Conservation (phyloP, 345 rosid genomes). For the Rhodamnia rubescens region DNA sequence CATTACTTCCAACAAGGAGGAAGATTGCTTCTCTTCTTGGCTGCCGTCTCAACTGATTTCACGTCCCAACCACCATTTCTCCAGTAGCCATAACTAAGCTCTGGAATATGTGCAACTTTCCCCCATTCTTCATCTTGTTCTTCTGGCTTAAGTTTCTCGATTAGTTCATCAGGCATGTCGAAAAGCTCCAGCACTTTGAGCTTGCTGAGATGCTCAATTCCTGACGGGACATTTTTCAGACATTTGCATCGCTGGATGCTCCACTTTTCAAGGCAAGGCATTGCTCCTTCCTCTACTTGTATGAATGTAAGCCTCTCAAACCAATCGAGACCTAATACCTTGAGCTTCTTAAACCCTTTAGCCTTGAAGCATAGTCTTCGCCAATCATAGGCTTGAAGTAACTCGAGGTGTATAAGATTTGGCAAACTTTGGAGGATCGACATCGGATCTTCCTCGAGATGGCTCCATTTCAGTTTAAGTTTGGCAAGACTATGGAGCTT, state of each 20-base stretch:
- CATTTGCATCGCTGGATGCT: conserved; percentile 6
- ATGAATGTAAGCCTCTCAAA: conserved; percentile 4
- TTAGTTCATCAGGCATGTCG: conserved; percentile 10
- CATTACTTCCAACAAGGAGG: background rate
- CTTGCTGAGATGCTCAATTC: conserved; percentile 13
- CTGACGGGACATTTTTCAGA: conserved; percentile 6
- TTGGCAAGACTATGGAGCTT: conserved; percentile 4
- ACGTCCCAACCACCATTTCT: background rate
- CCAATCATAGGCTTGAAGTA: conserved; percentile 9
- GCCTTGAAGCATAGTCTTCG: conserved; percentile 1
- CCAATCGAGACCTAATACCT: conserved; percentile 7
- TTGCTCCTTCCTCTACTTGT: conserved; percentile 10
- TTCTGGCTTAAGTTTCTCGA: background rate
- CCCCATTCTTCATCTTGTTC: background rate
- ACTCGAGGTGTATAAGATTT: conserved; percentile 15
- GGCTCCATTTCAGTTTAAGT: conserved; percentile 10
- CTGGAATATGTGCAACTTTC: background rate
- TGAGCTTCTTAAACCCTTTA: conserved; percentile 18
- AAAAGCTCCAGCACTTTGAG: conserved; percentile 13
- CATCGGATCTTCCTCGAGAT: conserved; percentile 11
- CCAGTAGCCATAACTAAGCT: background rate
- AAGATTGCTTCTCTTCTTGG: background rate
- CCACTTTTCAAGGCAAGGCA: conserved; percentile 6
- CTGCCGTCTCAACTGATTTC: background rate
- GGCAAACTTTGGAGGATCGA: conserved; percentile 6